Percentiles rank a stretch among this genome's conserved stretches.
These are phyloP conservation scores for Suillus luteus DNA, from an alignment of 768 basidiomycete genomes.

Conservation along the genomic window DNA sequence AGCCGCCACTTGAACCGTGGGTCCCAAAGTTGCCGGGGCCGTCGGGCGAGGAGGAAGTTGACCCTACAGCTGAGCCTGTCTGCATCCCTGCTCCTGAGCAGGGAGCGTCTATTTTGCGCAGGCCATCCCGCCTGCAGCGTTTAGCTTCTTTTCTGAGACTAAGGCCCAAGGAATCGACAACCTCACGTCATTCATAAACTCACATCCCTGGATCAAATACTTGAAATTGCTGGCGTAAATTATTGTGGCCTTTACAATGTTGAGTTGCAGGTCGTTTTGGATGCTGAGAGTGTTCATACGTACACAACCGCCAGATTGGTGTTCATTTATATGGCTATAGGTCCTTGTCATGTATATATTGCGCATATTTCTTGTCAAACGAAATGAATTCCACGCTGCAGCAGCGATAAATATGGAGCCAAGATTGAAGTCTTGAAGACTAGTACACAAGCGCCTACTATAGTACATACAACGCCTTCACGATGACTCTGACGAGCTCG, in stretches of 20 bases:
- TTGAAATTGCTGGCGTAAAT: background rate
- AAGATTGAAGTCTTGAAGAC: too few relatives aligned
- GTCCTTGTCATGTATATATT: background rate
- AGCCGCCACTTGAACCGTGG: background rate
- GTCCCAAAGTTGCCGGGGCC: background rate
- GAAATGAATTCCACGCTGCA: background rate
- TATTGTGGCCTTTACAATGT: background rate
- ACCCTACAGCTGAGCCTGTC: background rate
- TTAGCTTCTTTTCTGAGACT: background rate
- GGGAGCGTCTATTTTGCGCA: background rate
- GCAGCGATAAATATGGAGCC: too few relatives aligned
- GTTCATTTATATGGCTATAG: background rate
- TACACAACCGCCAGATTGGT: background rate
- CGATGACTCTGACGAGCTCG: too few relatives aligned
- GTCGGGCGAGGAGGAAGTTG: background rate
- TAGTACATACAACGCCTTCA: too few relatives aligned
- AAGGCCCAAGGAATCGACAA: background rate
- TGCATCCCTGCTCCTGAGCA: background rate
- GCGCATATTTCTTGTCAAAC: background rate
- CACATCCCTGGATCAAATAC: too few relatives aligned
- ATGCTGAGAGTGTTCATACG: too few relatives aligned
- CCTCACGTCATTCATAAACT: background rate
- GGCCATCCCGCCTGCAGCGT: background rate
- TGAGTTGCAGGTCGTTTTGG: background rate
- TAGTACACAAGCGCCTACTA: too few relatives aligned